A percentile compares a stretch with the other conserved stretches of the same genome.
Evolutionary conservation across 1,139 yeast genomes (phyloP).

Genomic region (Yamadazyma epiphylla): DNA sequence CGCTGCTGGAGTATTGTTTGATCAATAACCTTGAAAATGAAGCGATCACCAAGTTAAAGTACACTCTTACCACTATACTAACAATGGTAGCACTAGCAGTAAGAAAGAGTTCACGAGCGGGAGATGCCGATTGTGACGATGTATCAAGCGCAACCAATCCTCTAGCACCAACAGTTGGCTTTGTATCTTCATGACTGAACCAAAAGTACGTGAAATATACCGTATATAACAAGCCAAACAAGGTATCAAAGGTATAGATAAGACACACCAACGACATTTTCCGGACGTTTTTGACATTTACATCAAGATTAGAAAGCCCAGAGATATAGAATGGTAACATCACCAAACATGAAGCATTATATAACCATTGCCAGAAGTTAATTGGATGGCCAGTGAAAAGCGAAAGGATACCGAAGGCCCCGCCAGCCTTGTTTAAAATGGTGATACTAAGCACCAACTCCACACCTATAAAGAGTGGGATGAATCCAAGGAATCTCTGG

Average conservation of each 20-base stretch:
- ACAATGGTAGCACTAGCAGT: constrained; percentile 56
- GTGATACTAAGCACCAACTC: constrained; percentile 79
- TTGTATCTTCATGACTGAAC: constrained; percentile 51
- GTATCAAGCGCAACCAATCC: constrained; percentile 9
- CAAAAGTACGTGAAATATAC: constrained; percentile 71
- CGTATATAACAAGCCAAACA: constrained; percentile 65
- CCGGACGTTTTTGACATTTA: constrained; percentile 27
- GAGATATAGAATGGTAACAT: constrained; percentile 64
- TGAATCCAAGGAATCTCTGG: constrained; percentile 51
- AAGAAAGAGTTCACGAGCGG: constrained; percentile 66
- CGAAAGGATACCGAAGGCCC: constrained; percentile 82
- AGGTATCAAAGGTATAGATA: constrained; percentile 63
- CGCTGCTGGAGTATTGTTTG: constrained; percentile 25
- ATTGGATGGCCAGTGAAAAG: constrained; percentile 87
- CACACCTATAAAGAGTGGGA: constrained; percentile 85
- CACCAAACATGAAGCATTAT: constrained; percentile 63
- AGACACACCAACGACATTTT: constrained; percentile 60
- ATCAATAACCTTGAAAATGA: constrained; percentile 52
- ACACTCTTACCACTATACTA: constrained; percentile 53
- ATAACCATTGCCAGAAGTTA: constrained; percentile 78
- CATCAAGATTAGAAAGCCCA: constrained; percentile 47
- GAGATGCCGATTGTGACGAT: constrained; percentile 59
- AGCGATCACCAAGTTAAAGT: constrained; percentile 61
- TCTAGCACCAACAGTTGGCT: constrained; percentile 11
- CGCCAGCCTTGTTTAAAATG: constrained; percentile 84